Evolutionary conservation across 768 basidiomycete genomes (phyloP).

Genomic region (Tylopilus subfusipes): DNA sequence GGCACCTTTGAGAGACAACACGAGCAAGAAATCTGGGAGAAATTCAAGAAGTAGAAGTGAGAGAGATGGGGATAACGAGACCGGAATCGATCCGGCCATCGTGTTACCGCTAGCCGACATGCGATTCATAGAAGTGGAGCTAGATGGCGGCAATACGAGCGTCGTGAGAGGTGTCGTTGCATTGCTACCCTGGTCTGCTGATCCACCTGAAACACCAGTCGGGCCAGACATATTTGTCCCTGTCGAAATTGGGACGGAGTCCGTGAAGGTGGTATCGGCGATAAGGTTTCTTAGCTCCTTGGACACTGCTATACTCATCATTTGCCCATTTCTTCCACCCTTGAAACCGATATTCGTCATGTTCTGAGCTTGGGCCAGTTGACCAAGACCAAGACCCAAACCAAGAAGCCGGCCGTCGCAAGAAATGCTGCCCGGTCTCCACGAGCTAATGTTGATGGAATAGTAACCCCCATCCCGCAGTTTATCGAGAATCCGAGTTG

Average conservation of each 20-base stretch:
- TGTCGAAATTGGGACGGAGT: conserved; percentile 45
- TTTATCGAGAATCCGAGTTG: conserved; percentile 76
- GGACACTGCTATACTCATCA: conserved; percentile 41
- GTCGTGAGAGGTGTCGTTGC: conserved; percentile 18
- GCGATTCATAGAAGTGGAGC: conserved; percentile 19
- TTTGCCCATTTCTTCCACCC: conserved; percentile 24
- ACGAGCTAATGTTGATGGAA: conserved; percentile 53
- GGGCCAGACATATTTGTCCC: conserved; percentile 35
- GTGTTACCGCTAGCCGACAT: conserved; percentile 1
- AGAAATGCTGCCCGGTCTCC: neutral
- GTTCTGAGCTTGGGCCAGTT: conserved; percentile 14
- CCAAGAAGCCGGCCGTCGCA: neutral
- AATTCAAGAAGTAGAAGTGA: conserved; percentile 53
- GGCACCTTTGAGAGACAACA: conserved; percentile 86
- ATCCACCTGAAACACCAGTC: conserved; percentile 9
- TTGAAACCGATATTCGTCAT: conserved; percentile 20
- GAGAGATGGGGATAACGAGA: conserved; percentile 41
- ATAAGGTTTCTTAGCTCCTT: conserved; percentile 51
- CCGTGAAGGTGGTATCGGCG: conserved; percentile 44
- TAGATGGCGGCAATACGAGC: conserved; percentile 14
- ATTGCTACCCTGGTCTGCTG: conserved; percentile 8
- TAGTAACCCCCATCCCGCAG: conserved; percentile 71
- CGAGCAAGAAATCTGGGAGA: conserved; percentile 80
- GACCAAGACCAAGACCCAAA: conserved; percentile 4
- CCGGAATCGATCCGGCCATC: conserved; percentile 34